phyloP scores from a whole-genome alignment of 768 basidiomycete genomes.

The Russula griseocarnosa region DNA sequence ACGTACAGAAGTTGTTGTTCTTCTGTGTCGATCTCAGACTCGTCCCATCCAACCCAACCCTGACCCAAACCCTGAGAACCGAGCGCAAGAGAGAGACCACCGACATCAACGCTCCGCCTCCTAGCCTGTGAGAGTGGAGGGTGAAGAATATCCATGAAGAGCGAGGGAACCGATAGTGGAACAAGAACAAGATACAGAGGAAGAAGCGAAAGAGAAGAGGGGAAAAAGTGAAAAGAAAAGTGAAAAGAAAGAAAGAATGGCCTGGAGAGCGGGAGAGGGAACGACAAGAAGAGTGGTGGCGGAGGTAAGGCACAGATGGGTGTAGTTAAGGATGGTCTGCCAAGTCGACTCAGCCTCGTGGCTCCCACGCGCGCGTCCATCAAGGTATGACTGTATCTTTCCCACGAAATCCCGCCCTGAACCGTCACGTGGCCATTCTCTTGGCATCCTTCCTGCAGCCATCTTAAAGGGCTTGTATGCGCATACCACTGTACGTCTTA shows the following conservation, averaged over 20 bases:
- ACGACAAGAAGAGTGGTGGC: background rate
- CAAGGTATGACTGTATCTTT: background rate
- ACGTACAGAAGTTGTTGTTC: constrained; percentile 50
- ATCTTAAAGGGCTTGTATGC: no score
- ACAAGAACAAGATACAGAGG: background rate
- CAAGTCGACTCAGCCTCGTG: constrained; percentile 9
- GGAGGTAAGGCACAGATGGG: background rate
- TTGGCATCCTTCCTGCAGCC: background rate
- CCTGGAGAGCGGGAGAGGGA: background rate
- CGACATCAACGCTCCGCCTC: constrained; percentile 83
- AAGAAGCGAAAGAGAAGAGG: background rate
- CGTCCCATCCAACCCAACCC: constrained; percentile 64
- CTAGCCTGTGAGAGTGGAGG: constrained; percentile 31
- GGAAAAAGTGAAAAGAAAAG: background rate
- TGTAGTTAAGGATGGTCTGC: constrained; percentile 8
- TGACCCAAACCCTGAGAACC: constrained; percentile 57
- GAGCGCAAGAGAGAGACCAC: constrained; percentile 80
- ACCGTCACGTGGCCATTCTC: background rate
- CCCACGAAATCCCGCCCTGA: constrained; percentile 9
- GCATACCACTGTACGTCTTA: background rate
- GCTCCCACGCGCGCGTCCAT: constrained; percentile 19
- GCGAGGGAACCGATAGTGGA: background rate
- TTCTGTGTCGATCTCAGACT: constrained; percentile 36
- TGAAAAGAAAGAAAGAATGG: background rate
- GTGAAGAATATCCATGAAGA: constrained; percentile 21